Percentiles rank a stretch among this genome's conserved stretches.
Conservation (phyloP, 306 rosid species). For the Oxytropis ochrocephala region DNA sequence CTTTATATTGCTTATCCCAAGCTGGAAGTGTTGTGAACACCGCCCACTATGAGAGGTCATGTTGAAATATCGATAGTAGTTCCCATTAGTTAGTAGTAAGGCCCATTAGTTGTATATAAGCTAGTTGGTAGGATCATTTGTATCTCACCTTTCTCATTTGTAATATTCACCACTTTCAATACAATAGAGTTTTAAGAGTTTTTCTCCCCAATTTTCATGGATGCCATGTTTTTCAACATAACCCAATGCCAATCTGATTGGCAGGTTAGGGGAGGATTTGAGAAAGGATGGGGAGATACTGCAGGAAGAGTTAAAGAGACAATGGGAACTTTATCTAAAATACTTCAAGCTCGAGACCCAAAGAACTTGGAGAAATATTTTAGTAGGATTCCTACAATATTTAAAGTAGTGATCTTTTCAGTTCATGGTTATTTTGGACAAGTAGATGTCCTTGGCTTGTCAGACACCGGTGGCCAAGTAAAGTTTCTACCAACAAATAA, state of each 20-base stretch:
- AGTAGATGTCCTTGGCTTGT: constrained; percentile 88
- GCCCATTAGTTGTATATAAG: too few relatives aligned
- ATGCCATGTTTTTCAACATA: not conserved
- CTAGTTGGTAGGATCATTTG: too few relatives aligned
- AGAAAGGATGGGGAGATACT: constrained; percentile 92
- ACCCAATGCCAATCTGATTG: not conserved
- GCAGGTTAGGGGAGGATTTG: constrained; percentile 88
- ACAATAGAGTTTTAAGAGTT: too few relatives aligned
- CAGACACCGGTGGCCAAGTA: constrained; percentile 99
- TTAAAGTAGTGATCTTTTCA: constrained; percentile 79
- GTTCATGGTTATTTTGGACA: constrained; percentile 96
- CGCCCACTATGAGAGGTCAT: too few relatives aligned
- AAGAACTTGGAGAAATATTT: constrained; percentile 52
- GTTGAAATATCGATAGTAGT: too few relatives aligned
- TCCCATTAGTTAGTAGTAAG: too few relatives aligned
- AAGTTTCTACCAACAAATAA: not conserved
- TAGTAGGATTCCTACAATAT: constrained; percentile 66
- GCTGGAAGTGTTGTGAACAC: too few relatives aligned
- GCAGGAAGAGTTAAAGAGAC: constrained; percentile 71
- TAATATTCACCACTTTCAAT: too few relatives aligned
- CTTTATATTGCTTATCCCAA: too few relatives aligned
- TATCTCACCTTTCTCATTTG: too few relatives aligned
- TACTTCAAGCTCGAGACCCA: constrained; percentile 87
- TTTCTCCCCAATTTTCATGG: too few relatives aligned
- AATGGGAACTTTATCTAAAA: constrained; percentile 58